A percentile compares a stretch with the other conserved stretches of the same genome.
Conservation (phyloP, 2,329 filamentous ascomycete species). For the Fusarium nurragi region DNA sequence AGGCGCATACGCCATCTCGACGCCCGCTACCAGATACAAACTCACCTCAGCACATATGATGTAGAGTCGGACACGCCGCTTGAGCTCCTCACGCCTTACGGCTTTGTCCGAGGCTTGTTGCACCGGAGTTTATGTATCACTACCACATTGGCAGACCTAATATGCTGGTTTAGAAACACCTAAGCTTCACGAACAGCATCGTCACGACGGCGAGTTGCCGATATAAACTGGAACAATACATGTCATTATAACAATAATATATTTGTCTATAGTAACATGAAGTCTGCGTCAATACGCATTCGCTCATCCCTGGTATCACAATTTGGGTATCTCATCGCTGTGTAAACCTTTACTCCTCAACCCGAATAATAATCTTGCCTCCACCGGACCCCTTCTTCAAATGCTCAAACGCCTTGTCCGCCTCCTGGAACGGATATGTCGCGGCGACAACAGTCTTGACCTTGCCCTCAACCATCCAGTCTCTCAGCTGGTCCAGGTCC, state of each 20-base stretch:
- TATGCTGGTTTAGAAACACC: background rate
- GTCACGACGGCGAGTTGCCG: no score
- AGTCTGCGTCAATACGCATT: background rate
- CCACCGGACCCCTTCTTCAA: conserved; percentile 66
- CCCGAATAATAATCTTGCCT: conserved; percentile 66
- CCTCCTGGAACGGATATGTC: conserved; percentile 65
- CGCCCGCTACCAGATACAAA: background rate
- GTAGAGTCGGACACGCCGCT: background rate
- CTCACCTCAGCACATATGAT: background rate
- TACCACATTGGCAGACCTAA: background rate
- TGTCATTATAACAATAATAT: background rate
- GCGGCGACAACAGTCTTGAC: conserved; percentile 65
- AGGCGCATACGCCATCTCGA: background rate
- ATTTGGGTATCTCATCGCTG: conserved; percentile 11
- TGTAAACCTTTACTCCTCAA: conserved; percentile 14
- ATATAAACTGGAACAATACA: background rate
- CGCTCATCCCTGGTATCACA: conserved; percentile 10
- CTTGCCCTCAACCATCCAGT: conserved; percentile 67
- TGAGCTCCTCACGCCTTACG: background rate
- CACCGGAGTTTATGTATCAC: background rate
- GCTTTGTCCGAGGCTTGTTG: background rate
- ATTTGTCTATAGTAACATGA: background rate
- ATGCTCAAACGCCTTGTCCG: conserved; percentile 64
- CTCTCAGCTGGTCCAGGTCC: conserved; percentile 60
- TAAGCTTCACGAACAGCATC: background rate